Base-by-base conservation (phyloP, 768 basidiomycete species). In the Tephrocybe sp. region DNA sequence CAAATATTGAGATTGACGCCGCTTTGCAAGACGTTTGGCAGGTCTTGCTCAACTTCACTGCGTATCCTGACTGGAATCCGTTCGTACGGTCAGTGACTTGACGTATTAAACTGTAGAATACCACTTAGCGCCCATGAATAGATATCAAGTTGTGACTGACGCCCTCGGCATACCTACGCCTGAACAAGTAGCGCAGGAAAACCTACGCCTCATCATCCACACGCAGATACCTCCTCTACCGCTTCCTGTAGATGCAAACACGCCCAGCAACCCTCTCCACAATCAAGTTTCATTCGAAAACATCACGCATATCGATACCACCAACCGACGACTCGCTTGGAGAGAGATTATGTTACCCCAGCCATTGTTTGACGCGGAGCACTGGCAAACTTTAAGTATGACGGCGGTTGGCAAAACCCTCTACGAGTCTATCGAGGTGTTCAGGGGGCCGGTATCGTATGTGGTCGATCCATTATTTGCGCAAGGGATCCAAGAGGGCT, bases 1-100 rank as follows among this genome's bases (percentile, higher is more conserved):
- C 70, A 15, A 72, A 72, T 8, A 58, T 65, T 11, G 52, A 63
- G 13, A 82, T 84, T 41, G 69, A 80, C 48, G 79, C 81, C 5
- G 78, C 80, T 4, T 64, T 74, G 24, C 66, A 76, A 31, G 53
- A 61, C 25, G 80, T 79, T 4, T 83, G 82, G 82, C 52, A 62
- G 7, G 66, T 72, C 4, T 55, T 83, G 42, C 66, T 77, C 46
- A 77, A 82, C 65, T 82, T 82, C 65, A 56, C 62, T 2, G 62
- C 70, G 5, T 83, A 83, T 54, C 59, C 60, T 1, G 71, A 79
- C 55, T 83, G 82, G 82, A 78, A 65, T 41, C 74, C 63, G 9
- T 67, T 67, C 34, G 63, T 63, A 9, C 55, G 64, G 64, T 64
- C 26, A 56, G 59, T 51, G 18, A 16, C 4, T 8, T 19, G 19